Base-by-base conservation (phyloP, 2,329 filamentous ascomycete genomes). In the Botrytis cinerea region DNA sequence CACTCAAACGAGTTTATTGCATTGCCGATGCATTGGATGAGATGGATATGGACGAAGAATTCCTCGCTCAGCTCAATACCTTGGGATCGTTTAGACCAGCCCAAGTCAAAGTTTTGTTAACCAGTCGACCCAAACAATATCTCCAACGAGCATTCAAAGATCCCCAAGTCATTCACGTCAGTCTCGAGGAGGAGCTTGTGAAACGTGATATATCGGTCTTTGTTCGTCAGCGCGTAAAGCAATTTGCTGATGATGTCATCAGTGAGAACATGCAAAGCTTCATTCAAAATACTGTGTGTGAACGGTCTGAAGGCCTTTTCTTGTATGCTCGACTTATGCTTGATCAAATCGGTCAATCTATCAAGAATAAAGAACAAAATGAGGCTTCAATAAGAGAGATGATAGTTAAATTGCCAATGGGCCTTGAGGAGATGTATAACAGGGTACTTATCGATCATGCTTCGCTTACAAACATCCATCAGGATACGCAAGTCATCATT, bases 11-110 rank as follows among this genome's bases (percentile, higher is more conserved):
- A 60, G 82, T 81, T 0, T 86, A 82, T 72, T 84, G 86, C 7
- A 84, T 86, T 70, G 84, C 85, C 75, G 85, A 86, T 81, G 86
- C 83, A 69, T 83, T 86, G 3, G 85, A 87, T 73, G 85, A 87
- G 76, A 85, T 86, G 82, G 82, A 85, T 59, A 81, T 78, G 0
- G 77, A 83, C 25, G 80, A 82, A 4, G 54, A 74, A 0, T 84
- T 85, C 45, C 73, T 85, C 3, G 64, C 79, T 5, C 67, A 76
- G 3, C 76, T 86, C 0, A 79, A 77, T 1, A 70, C 74, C 0
- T 77, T 86, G 0, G 82, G 81, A 0, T 74, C 78, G 8, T 79
- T 77, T 76, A 76, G 74, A 4, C 80, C 83, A 1, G 70, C 63
- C 0, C 78, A 75, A 12, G 77, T 85, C 73, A 86, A 86, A 73